A percentile compares a stretch with the other conserved stretches of the same genome.
These are phyloP conservation scores for Fusarium bulbicola DNA, from an alignment of 2,329 filamentous ascomycete genomes.

Conservation along the genomic window DNA sequence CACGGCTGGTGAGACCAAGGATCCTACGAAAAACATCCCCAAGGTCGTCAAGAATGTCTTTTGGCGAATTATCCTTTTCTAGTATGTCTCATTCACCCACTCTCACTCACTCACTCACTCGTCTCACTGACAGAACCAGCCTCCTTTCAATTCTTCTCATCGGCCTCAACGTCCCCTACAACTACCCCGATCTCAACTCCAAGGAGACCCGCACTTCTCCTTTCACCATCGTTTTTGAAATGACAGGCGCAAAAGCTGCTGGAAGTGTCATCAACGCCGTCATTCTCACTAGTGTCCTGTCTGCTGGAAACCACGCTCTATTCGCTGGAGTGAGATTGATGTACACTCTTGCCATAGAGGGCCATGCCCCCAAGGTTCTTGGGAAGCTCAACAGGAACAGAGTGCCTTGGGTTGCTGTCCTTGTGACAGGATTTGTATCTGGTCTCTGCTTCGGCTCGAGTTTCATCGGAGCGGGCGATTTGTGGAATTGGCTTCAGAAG, in stretches of 20 bases:
- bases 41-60: constrained; percentile 72
- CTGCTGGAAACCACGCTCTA: constrained; percentile 50
- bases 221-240: constrained; percentile 67
- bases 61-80: constrained; percentile 68
- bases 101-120: background rate
- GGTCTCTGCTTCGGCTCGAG: constrained; percentile 71
- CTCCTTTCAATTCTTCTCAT: constrained; percentile 54
- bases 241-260: constrained; percentile 62
- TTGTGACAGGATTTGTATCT: constrained; percentile 64
- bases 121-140: constrained; percentile 29
- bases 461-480: constrained; percentile 70
- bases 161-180: constrained; percentile 68
- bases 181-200: constrained; percentile 47
- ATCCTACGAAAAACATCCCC: constrained; percentile 68
- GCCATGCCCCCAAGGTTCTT: constrained; percentile 65
- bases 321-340: constrained; percentile 48
- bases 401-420: constrained; percentile 52
- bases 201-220: constrained; percentile 50
- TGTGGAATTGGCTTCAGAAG: constrained; percentile 75
- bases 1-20: constrained; percentile 71
- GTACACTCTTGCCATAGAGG: constrained; percentile 51
- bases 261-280: constrained; percentile 68
- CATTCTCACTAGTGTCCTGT: constrained; percentile 54
- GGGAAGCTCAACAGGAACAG: constrained; percentile 48
- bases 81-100: constrained; percentile 35